Evolutionary conservation across 495 filamentous ascomycete species (phyloP), one percentile per base, ranked within the genome.

Genomic region (Aspergillus sparsus): DNA sequence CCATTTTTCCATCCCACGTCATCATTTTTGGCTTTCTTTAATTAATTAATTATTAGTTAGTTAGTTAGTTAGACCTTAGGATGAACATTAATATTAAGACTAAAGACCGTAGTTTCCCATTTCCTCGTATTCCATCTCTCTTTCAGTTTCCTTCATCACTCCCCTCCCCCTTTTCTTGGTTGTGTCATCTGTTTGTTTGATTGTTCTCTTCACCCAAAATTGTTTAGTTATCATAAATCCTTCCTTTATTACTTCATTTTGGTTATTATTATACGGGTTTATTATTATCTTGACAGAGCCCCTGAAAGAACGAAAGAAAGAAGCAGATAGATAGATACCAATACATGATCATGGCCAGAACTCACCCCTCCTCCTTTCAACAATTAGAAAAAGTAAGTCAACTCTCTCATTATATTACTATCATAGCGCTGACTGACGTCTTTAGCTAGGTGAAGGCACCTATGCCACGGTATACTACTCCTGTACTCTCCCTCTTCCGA

Each of bases 391-490:
- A 94, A 75, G 80, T 82, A 47, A 21, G 66, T 58, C 46, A 9
- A 54, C 11, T 37, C 6, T 58, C 53, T 44, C 18, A n/a, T 7
- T 32, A 12, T 12, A 36, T 13, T 13, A 15, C 37, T 10, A 7
- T 27, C n/a, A 15, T 44, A 33, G 15, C 7, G 33, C 33, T 47
- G 21, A 57, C 39, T 47, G 12, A 27, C 32, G 21, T 4, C 18
- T 16, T 11, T 59, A 89, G 88, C 81, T 98, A 58, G 94, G 94
- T 68, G 94, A 98, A 83, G 94, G 94, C 57, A 98, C 94, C 49
- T 98, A 98, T 86, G 94, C 94, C 56, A 98, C 94, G 31, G 93
- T 97, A 83, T 66, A 85, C 81, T 66, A 85, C 82, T 62, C 44
- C 35, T 9, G 36, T 49, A 27, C 36, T 53, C 7, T 35, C 41